phyloP scores from a whole-genome alignment of 805 yeast species.

The Lipomyces orientalis region DNA sequence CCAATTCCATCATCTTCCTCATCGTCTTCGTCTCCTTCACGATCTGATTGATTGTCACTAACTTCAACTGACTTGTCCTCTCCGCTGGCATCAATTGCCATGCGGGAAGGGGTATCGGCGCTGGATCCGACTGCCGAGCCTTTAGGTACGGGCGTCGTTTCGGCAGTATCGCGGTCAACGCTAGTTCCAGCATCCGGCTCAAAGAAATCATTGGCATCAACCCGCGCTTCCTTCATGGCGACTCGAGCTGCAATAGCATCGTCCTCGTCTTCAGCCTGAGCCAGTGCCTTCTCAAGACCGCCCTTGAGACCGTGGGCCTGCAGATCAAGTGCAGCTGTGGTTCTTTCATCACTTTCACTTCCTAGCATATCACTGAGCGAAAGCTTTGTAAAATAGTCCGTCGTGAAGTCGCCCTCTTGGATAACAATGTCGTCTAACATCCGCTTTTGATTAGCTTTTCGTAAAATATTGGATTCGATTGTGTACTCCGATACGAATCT shows the following conservation, averaged over 20 bases:
- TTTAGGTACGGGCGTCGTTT: conserved; percentile 29
- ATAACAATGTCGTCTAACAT: conserved; percentile 79
- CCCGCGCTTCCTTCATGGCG: conserved; percentile 83
- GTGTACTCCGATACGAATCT: conserved; percentile 95
- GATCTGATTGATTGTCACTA: not conserved
- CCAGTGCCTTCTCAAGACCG: conserved; percentile 63
- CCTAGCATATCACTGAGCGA: conserved; percentile 87
- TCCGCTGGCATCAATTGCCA: conserved; percentile 42
- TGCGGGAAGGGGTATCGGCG: conserved; percentile 11
- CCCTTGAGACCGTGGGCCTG: conserved; percentile 42
- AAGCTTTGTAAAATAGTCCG: conserved; percentile 89
- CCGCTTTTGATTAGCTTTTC: conserved; percentile 80
- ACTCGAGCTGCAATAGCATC: conserved; percentile 77
- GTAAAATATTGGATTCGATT: conserved; percentile 90
- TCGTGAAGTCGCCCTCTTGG: conserved; percentile 97
- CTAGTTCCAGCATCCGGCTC: conserved; percentile 13
- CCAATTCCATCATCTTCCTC: conserved; percentile 63
- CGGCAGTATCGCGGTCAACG: conserved; percentile 13
- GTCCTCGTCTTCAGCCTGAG: conserved; percentile 93
- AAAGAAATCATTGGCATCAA: conserved; percentile 82
- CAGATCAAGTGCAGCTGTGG: conserved; percentile 28
- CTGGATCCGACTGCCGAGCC: conserved; percentile 2
- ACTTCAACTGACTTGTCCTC: conserved; percentile 50
- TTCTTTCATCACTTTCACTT: conserved; percentile 37
- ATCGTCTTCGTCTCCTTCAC: conserved; percentile 50